phyloP scores from a whole-genome alignment of 2,329 filamentous ascomycete genomes.

The Fusarium musae region DNA sequence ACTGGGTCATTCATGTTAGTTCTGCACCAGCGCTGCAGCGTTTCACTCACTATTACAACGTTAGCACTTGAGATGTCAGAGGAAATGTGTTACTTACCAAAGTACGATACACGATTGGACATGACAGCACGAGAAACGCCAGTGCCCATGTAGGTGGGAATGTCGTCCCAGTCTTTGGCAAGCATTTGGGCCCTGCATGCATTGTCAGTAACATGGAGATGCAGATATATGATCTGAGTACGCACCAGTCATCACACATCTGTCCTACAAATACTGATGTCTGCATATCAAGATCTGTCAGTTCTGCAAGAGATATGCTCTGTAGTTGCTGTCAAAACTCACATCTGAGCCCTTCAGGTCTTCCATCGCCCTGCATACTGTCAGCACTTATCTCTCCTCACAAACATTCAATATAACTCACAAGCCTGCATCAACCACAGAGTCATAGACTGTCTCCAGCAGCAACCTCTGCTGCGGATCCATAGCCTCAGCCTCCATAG shows the following conservation, averaged over 20 bases:
- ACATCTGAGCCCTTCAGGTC: not conserved
- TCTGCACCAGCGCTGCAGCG: not conserved
- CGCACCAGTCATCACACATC: constrained; percentile 7
- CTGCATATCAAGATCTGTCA: not conserved
- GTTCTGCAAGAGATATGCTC: not conserved
- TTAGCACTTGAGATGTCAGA: not conserved
- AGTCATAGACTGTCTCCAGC: constrained; percentile 23
- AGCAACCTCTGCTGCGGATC: constrained; percentile 18
- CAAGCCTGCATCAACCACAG: not conserved
- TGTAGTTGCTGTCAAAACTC: not conserved
- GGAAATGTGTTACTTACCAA: not conserved
- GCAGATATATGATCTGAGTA: not conserved
- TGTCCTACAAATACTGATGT: constrained; percentile 11
- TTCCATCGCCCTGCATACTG: not conserved
- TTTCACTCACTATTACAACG: not conserved
- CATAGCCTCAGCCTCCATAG: constrained; percentile 14
- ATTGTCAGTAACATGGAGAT: not conserved
- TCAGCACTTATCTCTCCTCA: not conserved
- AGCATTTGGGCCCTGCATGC: constrained; percentile 11
- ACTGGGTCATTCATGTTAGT: not conserved
- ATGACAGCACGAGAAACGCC: constrained; percentile 25
- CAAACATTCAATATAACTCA: not conserved
- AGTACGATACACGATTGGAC: constrained; percentile 20
- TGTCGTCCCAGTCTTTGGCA: not conserved
- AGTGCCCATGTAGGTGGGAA: constrained; percentile 12